Evolutionary conservation across 2,329 filamentous ascomycete genomes (phyloP), one percentile per base, ranked within the genome.

Genomic region (Colletotrichum limetticola): DNA sequence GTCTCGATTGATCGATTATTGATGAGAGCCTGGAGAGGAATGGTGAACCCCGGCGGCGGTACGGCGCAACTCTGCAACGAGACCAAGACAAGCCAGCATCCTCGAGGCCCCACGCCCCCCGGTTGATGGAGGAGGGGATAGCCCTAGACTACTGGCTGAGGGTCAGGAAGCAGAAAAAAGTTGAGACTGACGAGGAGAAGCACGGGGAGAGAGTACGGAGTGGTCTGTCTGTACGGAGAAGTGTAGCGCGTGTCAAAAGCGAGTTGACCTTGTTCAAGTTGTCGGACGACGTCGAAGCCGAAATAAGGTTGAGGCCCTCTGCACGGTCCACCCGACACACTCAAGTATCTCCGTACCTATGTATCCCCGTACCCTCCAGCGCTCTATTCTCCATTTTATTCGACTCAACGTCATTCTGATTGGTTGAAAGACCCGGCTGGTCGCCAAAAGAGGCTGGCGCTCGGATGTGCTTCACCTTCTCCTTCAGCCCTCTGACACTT

Each of bases 221-320:
- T 12, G 16, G 37, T 35, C 32, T 35, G 32, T 12, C 9, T 35
- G 32, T 35, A 35, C 32, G 32, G 32, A 35, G 11, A 35, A 35
- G 11, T 35, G 32, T 68, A 72, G 69, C 69, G 65, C 59, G 59
- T 72, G 65, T 68, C 69, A 68, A 60, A 53, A 35, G 32, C 32
- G 37, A 42, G 2, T 16, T 19, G 37, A 19, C 37, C 37, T 42
- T 42, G 37, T 42, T 57, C 71, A 74, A 67, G 71, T 71, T 76
- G 77, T 74, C 76, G 77, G 79, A 78, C 76, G 74, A 69, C 73
- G 72, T 72, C 74, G 77, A 76, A 81, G 80, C 80, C 79, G 80
- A 81, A 81, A 78, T 81, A 81, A 82, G 77, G 79, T 80, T 82
- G 75, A 49, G 55, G 56, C 53, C 64, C 74, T 35, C 6, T 19